Evolutionary conservation across 169 alveolate species (phyloP).

Genomic region (Plasmodium chabaudi): DNA sequence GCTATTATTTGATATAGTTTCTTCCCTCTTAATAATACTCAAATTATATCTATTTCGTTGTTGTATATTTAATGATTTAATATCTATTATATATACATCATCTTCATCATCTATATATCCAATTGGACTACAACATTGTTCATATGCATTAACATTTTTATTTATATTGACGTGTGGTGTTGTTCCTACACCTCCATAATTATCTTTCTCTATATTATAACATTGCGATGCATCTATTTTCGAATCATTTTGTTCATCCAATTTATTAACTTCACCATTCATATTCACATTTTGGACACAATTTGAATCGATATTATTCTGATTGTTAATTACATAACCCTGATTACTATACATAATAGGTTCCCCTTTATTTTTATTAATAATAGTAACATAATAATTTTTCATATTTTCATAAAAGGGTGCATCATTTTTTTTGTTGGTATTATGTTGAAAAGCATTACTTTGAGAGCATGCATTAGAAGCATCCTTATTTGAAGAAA

Average conservation of each 20-base stretch:
- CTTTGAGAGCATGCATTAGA: not conserved
- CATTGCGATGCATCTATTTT: too few relatives aligned
- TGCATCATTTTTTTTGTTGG: not conserved
- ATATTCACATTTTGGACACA: not conserved
- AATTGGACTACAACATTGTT: not conserved
- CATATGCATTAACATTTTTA: not conserved
- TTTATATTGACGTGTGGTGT: not conserved
- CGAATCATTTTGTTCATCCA: not conserved
- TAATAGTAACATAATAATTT: not conserved
- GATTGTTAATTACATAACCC: not conserved
- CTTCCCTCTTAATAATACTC: too few relatives aligned
- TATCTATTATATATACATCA: conserved; percentile 39
- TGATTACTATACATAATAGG: not conserved
- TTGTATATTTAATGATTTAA: conserved; percentile 8
- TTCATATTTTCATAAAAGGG: not conserved
- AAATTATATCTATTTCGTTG: conserved; percentile 1
- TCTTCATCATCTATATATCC: conserved; percentile 74
- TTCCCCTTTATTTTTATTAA: not conserved
- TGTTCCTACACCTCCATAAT: too few relatives aligned
- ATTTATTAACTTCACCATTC: not conserved
- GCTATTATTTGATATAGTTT: not conserved
- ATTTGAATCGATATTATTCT: too few relatives aligned
- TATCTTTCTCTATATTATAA: not conserved
- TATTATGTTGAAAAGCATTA: not conserved
- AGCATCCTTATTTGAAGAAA: not conserved